Conservation (phyloP, 2,329 filamentous ascomycete genomes). For the Aspergillus viridinutans region DNA sequence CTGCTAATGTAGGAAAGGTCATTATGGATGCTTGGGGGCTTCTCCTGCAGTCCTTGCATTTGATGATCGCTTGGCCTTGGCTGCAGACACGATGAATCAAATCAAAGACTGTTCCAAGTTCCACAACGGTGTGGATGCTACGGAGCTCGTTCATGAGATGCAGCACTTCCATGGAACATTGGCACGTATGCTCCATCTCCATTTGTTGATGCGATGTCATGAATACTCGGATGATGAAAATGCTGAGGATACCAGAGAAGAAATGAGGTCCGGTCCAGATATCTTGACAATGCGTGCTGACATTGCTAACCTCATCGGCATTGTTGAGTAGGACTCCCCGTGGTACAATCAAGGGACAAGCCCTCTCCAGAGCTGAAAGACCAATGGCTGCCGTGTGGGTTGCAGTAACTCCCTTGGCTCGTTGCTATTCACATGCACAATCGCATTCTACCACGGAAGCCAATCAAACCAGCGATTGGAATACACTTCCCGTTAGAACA, state of each 20-base stretch:
- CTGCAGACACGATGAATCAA: slow-evolving; percentile 19
- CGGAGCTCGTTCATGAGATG: slow-evolving; percentile 21
- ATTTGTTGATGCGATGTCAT: slow-evolving; percentile 6
- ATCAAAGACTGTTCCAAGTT: slow-evolving; percentile 22
- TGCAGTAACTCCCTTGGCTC: slow-evolving; percentile 2
- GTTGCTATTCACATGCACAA: slow-evolving; percentile 10
- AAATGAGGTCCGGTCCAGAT: not conserved
- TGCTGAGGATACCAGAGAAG: not conserved
- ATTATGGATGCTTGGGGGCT: slow-evolving; percentile 22
- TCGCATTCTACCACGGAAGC: not conserved
- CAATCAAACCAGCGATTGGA: slow-evolving; percentile 7
- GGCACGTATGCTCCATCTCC: slow-evolving; percentile 15
- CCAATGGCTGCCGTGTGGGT: slow-evolving; percentile 2
- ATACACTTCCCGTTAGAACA: slow-evolving; percentile 2
- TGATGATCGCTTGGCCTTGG: slow-evolving; percentile 19
- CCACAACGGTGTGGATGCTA: slow-evolving; percentile 22
- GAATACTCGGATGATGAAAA: not conserved
- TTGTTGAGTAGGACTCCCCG: not conserved
- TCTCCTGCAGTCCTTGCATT: slow-evolving; percentile 20
- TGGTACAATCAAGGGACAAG: not conserved
- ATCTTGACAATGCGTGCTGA: not conserved
- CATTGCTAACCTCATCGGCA: not conserved
- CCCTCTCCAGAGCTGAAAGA: not conserved
- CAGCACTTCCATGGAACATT: slow-evolving; percentile 21
- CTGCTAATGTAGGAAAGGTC: slow-evolving; percentile 38